Evolutionary conservation across 345 rosid genomes (phyloP).

Genomic region (Linum tenue): DNA sequence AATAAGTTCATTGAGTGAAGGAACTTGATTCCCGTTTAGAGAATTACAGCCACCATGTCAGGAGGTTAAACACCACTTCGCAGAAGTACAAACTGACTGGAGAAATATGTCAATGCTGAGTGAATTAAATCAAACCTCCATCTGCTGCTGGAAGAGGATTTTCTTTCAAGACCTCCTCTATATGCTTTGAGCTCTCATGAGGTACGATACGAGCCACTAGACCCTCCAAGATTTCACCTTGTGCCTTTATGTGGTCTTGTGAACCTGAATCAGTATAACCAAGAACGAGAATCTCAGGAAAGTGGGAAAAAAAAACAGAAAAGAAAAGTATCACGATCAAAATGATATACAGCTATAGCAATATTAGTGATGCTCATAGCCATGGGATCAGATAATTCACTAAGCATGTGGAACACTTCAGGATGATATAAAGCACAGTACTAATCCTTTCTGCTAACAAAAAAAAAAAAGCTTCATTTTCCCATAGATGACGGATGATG

Average conservation of each 20-base stretch:
- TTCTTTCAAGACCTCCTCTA: slow-evolving; percentile 66
- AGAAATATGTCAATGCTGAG: not conserved
- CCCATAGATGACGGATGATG: not conserved
- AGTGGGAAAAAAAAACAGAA: not conserved
- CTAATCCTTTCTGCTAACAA: not conserved
- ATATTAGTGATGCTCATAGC: too few species aligned
- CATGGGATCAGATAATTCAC: not conserved
- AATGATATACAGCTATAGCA: not conserved
- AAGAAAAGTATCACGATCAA: not conserved
- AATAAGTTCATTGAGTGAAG: too few species aligned
- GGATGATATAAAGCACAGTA: not conserved
- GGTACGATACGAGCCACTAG: slow-evolving; percentile 94
- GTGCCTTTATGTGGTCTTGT: slow-evolving; percentile 67
- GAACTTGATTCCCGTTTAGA: too few species aligned
- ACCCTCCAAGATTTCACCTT: slow-evolving; percentile 96
- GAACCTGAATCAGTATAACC: slow-evolving; percentile 41
- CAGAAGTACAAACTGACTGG: not conserved
- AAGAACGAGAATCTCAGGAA: not conserved
- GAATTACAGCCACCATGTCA: not conserved
- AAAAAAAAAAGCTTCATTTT: too few species aligned
- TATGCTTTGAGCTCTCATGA: slow-evolving; percentile 61
- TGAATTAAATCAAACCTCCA: slow-evolving; percentile 41
- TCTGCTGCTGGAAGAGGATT: slow-evolving; percentile 52
- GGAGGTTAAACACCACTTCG: not conserved
- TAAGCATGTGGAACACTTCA: not conserved